These are phyloP conservation scores for Spathaspora sp. DNA, from an alignment of 805 yeast genomes.

Conservation along the genomic window DNA sequence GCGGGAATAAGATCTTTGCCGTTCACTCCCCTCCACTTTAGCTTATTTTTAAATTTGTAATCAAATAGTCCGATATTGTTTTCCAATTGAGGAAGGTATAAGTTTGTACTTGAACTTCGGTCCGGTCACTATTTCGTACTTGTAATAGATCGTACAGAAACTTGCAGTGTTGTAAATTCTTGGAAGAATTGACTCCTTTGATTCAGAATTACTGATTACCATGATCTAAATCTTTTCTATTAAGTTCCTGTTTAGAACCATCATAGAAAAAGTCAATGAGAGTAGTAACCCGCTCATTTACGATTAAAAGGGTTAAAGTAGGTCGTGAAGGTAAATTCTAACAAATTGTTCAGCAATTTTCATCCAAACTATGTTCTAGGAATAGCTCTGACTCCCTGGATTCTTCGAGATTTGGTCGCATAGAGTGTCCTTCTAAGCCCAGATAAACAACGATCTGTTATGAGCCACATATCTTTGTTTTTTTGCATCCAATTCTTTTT, in stretches of 20 bases:
- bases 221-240: too few relatives aligned
- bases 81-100: neutral
- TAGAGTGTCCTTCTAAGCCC: neutral
- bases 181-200: neutral
- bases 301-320: too few relatives aligned
- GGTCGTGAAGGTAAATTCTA: too few relatives aligned
- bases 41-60: neutral
- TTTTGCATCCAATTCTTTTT: neutral
- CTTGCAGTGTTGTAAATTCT: neutral
- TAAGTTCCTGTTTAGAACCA: too few relatives aligned
- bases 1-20: neutral
- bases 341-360: too few relatives aligned
- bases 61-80: neutral
- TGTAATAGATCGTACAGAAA: neutral
- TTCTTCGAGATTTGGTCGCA: neutral
- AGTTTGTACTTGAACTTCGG: neutral
- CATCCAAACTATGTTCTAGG: neutral
- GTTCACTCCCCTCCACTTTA: neutral
- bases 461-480: neutral
- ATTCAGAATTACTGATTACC: neutral
- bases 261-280: too few relatives aligned
- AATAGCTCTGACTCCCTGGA: neutral
- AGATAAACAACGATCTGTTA: neutral
- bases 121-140: neutral
- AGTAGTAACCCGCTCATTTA: too few relatives aligned